Percentiles rank a stretch among this genome's conserved stretches.
Evolutionary conservation across 768 basidiomycete genomes (phyloP).

Genomic region (Russula sp.): DNA sequence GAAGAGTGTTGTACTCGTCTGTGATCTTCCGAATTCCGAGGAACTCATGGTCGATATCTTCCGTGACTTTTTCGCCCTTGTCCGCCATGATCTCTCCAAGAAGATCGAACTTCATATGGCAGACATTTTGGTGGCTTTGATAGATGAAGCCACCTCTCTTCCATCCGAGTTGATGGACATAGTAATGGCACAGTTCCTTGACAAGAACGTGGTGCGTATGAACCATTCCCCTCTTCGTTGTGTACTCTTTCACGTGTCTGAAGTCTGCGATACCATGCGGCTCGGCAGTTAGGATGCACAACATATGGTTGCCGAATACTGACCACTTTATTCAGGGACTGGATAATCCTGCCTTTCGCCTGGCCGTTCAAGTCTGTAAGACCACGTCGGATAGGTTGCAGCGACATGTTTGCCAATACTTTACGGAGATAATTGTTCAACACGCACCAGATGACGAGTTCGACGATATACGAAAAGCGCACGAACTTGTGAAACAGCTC

Average conservation of each 20-base stretch:
- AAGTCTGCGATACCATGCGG: background rate
- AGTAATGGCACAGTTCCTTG: conserved; percentile 82
- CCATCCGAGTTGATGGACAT: conserved; percentile 76
- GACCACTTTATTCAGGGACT: conserved; percentile 45
- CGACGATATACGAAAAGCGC: conserved; percentile 69
- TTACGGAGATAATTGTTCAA: conserved; percentile 80
- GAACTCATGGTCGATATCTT: conserved; percentile 83
- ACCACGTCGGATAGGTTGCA: conserved; percentile 81
- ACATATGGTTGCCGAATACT: conserved; percentile 10
- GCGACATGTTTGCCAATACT: conserved; percentile 86
- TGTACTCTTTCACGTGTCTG: background rate
- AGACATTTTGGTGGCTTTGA: conserved; percentile 86
- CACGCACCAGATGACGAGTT: conserved; percentile 59
- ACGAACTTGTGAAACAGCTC: conserved; percentile 81
- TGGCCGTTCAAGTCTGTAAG: conserved; percentile 85
- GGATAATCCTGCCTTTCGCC: conserved; percentile 73
- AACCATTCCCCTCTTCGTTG: conserved; percentile 7
- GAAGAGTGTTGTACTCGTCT: conserved; percentile 91
- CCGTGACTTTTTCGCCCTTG: conserved; percentile 74
- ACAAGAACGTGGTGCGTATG: conserved; percentile 63
- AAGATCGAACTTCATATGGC: conserved; percentile 82
- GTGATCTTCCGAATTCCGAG: conserved; percentile 85
- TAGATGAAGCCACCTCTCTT: conserved; percentile 82
- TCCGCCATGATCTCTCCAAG: conserved; percentile 69
- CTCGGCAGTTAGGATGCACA: background rate